phyloP scores from a whole-genome alignment of 129 eudicot genomes.

The Chrysanthemum makinoi region DNA sequence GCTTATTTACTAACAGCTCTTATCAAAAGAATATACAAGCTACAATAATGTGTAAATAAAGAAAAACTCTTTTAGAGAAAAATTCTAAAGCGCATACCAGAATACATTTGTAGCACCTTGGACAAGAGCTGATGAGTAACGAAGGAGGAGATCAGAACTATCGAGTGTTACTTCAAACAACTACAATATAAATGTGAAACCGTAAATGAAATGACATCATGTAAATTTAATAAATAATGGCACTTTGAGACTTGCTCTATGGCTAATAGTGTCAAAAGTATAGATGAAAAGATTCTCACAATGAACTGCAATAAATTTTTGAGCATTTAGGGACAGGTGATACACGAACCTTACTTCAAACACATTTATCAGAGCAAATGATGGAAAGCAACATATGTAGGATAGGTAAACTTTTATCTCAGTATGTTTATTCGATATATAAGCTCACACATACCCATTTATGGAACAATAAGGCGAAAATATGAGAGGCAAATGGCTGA shows the following conservation, averaged over 20 bases:
- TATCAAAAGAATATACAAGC: not conserved
- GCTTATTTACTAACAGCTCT: too few relatives aligned
- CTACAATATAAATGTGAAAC: conserved; percentile 42
- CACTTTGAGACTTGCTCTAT: too few relatives aligned
- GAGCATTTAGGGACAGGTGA: too few relatives aligned
- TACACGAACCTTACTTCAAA: too few relatives aligned
- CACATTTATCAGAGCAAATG: too few relatives aligned
- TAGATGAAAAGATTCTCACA: too few relatives aligned
- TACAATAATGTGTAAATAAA: not conserved
- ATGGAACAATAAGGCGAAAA: conserved; percentile 69
- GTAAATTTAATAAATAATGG: not conserved
- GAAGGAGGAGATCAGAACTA: conserved; percentile 80
- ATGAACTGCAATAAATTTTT: not conserved
- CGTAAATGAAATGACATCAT: not conserved
- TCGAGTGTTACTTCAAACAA: conserved; percentile 88
- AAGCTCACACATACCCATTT: conserved; percentile 62
- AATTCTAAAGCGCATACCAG: conserved; percentile 56
- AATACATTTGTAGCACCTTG: conserved; percentile 95
- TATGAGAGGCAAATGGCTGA: conserved; percentile 77
- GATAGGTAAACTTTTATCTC: too few relatives aligned
- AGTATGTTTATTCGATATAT: not conserved
- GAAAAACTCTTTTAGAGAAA: not conserved
- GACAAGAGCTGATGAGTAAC: conserved; percentile 92
- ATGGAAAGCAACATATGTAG: too few relatives aligned
- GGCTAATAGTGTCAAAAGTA: too few relatives aligned